These are phyloP conservation scores for Tremella fuciformis DNA, from an alignment of 768 basidiomycete species.

Conservation along the genomic window DNA sequence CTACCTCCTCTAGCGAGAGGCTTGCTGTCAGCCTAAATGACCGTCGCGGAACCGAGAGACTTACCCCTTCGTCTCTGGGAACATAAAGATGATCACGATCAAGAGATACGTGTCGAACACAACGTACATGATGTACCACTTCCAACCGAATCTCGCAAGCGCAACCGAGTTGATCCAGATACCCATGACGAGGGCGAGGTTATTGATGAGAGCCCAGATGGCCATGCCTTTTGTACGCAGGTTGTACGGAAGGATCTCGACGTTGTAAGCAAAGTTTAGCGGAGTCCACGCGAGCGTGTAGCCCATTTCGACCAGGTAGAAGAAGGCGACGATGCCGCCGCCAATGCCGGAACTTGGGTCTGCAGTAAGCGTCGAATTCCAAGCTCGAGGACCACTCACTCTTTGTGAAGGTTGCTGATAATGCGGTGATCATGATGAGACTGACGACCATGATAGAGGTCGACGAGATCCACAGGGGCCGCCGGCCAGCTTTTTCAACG, in stretches of 20 bases:
- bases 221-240: slow-evolving; percentile 17
- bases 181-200: neutral
- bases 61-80: too few species aligned
- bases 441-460: slow-evolving; percentile 15
- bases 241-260: slow-evolving; percentile 15
- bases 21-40: neutral
- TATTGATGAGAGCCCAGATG: slow-evolving; percentile 4
- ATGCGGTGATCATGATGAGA: slow-evolving; percentile 19
- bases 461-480: slow-evolving; percentile 24
- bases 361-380: neutral
- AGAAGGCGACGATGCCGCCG: slow-evolving; percentile 19
- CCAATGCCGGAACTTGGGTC: slow-evolving; percentile 13
- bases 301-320: slow-evolving; percentile 12
- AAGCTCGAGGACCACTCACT: neutral
- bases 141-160: slow-evolving; percentile 13
- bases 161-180: slow-evolving; percentile 21
- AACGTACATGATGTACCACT: neutral
- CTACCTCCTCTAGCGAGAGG: slow-evolving; percentile 1
- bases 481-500: slow-evolving; percentile 17
- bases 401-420: neutral
- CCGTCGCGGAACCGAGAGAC: too few species aligned
- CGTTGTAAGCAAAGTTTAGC: too few species aligned
- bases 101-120: neutral
- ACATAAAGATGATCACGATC: too few species aligned
- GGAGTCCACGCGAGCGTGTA: too few species aligned